Base-by-base conservation (phyloP, 1,284 basidiomycete species). In the Ustilago esculenta region DNA sequence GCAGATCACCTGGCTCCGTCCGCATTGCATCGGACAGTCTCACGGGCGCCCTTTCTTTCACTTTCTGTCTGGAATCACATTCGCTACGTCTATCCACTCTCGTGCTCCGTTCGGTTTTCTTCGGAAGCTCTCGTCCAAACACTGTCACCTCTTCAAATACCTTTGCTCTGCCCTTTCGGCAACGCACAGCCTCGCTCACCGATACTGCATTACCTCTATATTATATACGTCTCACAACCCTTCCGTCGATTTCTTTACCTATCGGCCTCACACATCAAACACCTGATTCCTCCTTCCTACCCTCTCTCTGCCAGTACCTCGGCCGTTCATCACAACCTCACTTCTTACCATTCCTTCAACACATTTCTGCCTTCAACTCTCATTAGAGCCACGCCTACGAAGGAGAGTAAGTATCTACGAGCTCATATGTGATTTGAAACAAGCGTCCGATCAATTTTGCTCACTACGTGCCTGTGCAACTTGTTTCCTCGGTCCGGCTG, bases 161-260 rank as follows among this genome's bases (percentile, higher is more conserved):
- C 30, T 32, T 17, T 29, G 39, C 14, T 24, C 24, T 36, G 32
- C 37, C 34, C 29, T 35, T 49, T 37, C 40, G 17, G 8, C 9
- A 36, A 34, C 35, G 7, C 36, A 20, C 30, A 45, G 46, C 51
- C 49, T 45, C 20, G 32, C 44, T 24, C 18, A 12, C 32, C 29
- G 15, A 12, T 29, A 23, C 43, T 17, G 52, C 52, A 35, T 55
- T 37, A 36, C 36, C 46, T 55, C 54, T 61, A 55, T 50, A 54
- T 30, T 25, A 42, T 14, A 18, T 50, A 57, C 35, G 45, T 43
- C 15, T 24, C n/a, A 15, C 11, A 18, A 6, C 20, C 20, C 12
- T 32, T 15, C n/a, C 24, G 25, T 18, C 27, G 40, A 17, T 27
- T 27, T n/a, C 15, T 25, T 21, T 21, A 24, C 20, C 36, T 24